These are phyloP conservation scores for Achaetomiella virescens DNA, from an alignment of 495 filamentous ascomycete genomes.

Conservation along the genomic window DNA sequence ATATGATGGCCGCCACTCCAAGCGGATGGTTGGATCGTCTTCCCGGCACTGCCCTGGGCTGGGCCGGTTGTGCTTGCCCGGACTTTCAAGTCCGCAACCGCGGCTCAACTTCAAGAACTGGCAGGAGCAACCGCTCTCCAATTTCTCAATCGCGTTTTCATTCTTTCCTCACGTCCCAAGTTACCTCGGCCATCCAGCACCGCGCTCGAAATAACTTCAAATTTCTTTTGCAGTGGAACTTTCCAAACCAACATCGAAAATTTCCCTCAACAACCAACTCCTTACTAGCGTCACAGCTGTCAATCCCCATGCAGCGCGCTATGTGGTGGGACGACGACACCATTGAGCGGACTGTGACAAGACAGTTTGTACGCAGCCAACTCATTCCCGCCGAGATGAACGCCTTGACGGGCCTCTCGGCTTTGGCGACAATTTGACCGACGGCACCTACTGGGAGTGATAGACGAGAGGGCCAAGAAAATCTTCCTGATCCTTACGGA, in stretches of 20 bases:
- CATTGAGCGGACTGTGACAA: constrained; percentile 65
- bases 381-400: constrained; percentile 58
- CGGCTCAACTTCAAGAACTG: too few relatives aligned
- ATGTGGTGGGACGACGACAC: constrained; percentile 80
- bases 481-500: constrained; percentile 80
- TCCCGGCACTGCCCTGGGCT: too few relatives aligned
- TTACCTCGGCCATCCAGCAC: too few relatives aligned
- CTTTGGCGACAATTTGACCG: constrained; percentile 85
- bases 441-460: constrained; percentile 91
- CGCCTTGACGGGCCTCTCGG: constrained; percentile 62
- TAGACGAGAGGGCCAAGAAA: constrained; percentile 67
- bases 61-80: too few relatives aligned
- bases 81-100: too few relatives aligned
- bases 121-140: background rate
- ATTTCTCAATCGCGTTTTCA: background rate
- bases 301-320: background rate
- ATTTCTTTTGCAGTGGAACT: too few relatives aligned
- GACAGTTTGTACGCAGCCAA: constrained; percentile 61
- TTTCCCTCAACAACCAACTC: background rate
- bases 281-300: constrained; percentile 1
- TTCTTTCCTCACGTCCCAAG: background rate
- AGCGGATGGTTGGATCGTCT: too few relatives aligned
- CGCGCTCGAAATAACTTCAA: background rate
- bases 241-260: background rate
- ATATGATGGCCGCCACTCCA: too few relatives aligned